These are phyloP conservation scores for Apium graveolens DNA, from an alignment of 129 eudicot genomes.

Conservation along the genomic window DNA sequence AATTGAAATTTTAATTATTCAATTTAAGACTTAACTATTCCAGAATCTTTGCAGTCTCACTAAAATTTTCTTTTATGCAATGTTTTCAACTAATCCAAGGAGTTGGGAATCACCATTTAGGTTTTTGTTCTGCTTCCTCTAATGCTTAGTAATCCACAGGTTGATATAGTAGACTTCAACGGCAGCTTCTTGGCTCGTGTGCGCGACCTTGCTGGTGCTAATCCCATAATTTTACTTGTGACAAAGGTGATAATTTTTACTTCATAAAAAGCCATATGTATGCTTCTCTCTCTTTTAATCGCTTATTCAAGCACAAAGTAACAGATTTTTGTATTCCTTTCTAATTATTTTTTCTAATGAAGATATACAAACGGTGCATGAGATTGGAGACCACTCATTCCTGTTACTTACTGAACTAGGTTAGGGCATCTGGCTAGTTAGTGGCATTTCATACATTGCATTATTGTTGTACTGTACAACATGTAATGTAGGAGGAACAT, in stretches of 20 bases:
- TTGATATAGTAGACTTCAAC: slow-evolving; percentile 94
- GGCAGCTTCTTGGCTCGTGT: slow-evolving; percentile 95
- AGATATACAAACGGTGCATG: background rate
- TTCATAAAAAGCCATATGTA: too few species aligned
- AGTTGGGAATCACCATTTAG: background rate
- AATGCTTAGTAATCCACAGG: slow-evolving; percentile 37
- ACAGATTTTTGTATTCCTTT: background rate
- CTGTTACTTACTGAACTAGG: background rate
- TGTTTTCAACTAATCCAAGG: background rate
- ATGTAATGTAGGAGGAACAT: background rate
- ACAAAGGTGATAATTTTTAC: slow-evolving; percentile 54
- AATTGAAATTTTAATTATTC: too few species aligned
- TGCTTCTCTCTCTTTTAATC: background rate
- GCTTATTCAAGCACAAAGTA: background rate
- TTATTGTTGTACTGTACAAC: slow-evolving; percentile 1
- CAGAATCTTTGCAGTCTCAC: background rate
- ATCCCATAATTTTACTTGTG: slow-evolving; percentile 86
- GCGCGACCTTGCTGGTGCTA: slow-evolving; percentile 94
- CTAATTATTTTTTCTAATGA: background rate
- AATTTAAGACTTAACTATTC: too few species aligned
- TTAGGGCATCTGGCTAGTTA: background rate
- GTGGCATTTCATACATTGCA: background rate
- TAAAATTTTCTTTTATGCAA: background rate
- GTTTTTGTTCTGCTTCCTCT: slow-evolving; percentile 9
- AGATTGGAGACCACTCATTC: background rate